Base-by-base conservation (phyloP, 192 early-diverging fungal genomes). In the Mortierella hygrophila region DNA sequence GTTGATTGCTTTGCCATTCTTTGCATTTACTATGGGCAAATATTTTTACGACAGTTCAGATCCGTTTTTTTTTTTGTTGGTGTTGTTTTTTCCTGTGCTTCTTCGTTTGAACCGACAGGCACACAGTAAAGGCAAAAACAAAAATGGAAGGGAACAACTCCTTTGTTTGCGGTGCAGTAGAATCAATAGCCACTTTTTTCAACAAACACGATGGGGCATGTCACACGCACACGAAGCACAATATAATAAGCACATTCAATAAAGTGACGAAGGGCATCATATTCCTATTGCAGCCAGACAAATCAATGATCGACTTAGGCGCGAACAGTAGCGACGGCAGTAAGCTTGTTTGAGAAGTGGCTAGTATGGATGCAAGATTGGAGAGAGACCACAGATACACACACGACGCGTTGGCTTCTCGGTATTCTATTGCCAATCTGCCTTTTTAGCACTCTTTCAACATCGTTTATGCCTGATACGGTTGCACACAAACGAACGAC, bases 361-460 rank as follows among this genome's bases (percentile, higher is more conserved):
- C n/a, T 57, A 65, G 29, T 65, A 2, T 52, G 49, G 16, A 21
- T 21, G 49, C 4, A 16, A 52, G 18, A 21, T 15, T 20, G 49
- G 5, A 52, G 18, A 52, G 49, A 18, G 60, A 11, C 26, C 10
- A 65, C 9, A 65, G 29, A 65, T 0, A 65, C 10, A 32, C 60
- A 32, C 60, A 60, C 8, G 55, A 26, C 55, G 10, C 60, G 60
- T 65, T 29, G 13, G 60, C 70, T 79, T 79, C 77, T 79, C 77
- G 47, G 77, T 57, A 41, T 79, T 79, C 77, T 47, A 72, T 79
- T 18, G 77, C 77, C 77, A 79, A 72, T 79, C 70, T 55, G 77
- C 77, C 76, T 60, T 49, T 26, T 41, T 42, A 29, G 35, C 26
- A n/a, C 54, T 42, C 18, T 42, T 16, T 49, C 35, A 13, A 32